Base-by-base conservation (phyloP, 345 rosid species). In the Salix dunnii region DNA sequence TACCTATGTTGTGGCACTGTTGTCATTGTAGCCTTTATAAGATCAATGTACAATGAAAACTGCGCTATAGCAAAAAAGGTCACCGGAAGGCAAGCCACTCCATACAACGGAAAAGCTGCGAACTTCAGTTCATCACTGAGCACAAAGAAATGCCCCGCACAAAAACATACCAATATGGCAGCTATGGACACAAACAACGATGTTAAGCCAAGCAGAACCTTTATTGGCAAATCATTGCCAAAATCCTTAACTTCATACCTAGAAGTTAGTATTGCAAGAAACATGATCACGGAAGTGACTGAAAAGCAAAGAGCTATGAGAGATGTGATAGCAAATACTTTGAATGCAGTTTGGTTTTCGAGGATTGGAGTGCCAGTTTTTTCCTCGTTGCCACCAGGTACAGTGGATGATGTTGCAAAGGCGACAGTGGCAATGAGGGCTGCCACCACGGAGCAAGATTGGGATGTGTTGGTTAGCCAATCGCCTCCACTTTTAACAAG, bases 351-450 rank as follows among this genome's bases (percentile, higher is more conserved):
- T 1, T 75, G 76, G 20, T 8, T 42, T 66, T 75, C 46, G 1
- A 80, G 62, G 10, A 48, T 33, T 67, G 83, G 79, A 11, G 16
- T 16, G 60, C 83, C 79, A 1, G 0, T 46, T 0, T 55, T 17
- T 23, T 71, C 17, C 9, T 55, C 23, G n/a, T 75, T 68, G 6
- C 80, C 83, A 0, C 83, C 83, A 7, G 83, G 83, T 36, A 89
- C 83, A 17, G 86, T 61, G 21, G 86, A 16, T 16, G 90, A 81
- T 23, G 90, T 80, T 40, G 90, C 86, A 5, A 89, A 89, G 40
- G 89, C 88, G 21, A 87, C 90, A 0, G 90, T 86, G 23, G 89
- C 89, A 3, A 87, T 86, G 77, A 89, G 84, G 27, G 89, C 90
- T 0, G 89, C 89, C 74, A 89, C 90, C 2, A 87, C 86, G 1